Conservation (phyloP, 129 eudicot genomes). For the Saussurea involucrata region DNA sequence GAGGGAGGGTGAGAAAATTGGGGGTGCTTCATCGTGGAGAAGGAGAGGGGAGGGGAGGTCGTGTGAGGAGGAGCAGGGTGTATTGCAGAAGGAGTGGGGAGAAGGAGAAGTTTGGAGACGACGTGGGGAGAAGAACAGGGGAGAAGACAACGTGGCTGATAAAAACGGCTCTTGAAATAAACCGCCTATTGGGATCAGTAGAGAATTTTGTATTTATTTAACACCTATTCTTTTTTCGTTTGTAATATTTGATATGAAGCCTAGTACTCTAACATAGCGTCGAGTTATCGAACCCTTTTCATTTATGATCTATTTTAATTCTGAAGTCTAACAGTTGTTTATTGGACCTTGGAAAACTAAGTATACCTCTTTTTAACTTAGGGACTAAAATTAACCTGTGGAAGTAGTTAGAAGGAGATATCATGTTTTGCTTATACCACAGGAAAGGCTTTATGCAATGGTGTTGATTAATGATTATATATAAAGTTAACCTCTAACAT, state of each 20-base stretch:
- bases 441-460: background rate
- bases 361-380: no score
- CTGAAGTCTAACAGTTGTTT: background rate
- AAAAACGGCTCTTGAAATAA: no score
- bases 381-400: background rate
- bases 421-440: background rate
- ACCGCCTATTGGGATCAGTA: background rate
- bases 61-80: no score
- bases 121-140: no score
- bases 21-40: no score
- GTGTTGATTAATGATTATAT: background rate
- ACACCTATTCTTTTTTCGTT: background rate
- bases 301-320: background rate
- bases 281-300: background rate
- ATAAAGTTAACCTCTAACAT: background rate
- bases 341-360: background rate
- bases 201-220: background rate
- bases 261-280: background rate
- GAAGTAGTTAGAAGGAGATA: background rate
- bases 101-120: no score
- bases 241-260: background rate
- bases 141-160: no score
- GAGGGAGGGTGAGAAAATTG: no score
- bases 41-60: no score
- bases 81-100: no score